Evolutionary conservation across 768 basidiomycete species (phyloP).

Genomic region (Crepidotus variabilis): DNA sequence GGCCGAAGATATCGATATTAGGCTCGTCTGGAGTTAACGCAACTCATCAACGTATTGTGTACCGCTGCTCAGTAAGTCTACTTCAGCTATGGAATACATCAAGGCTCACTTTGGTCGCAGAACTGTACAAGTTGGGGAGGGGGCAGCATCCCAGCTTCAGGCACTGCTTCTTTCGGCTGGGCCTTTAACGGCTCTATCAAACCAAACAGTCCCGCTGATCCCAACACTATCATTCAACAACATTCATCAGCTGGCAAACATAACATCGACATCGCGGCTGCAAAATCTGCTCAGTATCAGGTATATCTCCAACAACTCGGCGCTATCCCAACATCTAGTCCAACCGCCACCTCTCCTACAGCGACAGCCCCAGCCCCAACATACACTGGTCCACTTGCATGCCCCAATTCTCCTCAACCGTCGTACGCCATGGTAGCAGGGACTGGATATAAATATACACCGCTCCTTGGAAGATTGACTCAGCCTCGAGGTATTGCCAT

Average conservation of each 20-base stretch:
- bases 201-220: slow-evolving; percentile 6
- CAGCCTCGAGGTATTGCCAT: neutral
- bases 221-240: slow-evolving; percentile 3
- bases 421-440: slow-evolving; percentile 1
- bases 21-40: slow-evolving; percentile 6
- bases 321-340: slow-evolving; percentile 1
- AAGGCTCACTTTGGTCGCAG: neutral
- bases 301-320: neutral
- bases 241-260: slow-evolving; percentile 5
- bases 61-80: slow-evolving; percentile 1
- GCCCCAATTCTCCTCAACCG: neutral
- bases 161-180: slow-evolving; percentile 9
- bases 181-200: slow-evolving; percentile 8
- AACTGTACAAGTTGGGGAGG: slow-evolving; percentile 14
- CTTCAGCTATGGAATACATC: neutral
- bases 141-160: slow-evolving; percentile 5
- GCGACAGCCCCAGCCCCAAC: slow-evolving; percentile 1
- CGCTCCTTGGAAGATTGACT: neutral
- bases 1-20: slow-evolving; percentile 7
- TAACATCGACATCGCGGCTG: neutral
- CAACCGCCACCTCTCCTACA: neutral
- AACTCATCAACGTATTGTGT: slow-evolving; percentile 11
- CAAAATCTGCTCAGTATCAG: slow-evolving; percentile 1
- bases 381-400: neutral
- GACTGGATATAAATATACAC: neutral